phyloP scores from a whole-genome alignment of 192 early-diverging fungal species.

The Chytriomyces confervae region DNA sequence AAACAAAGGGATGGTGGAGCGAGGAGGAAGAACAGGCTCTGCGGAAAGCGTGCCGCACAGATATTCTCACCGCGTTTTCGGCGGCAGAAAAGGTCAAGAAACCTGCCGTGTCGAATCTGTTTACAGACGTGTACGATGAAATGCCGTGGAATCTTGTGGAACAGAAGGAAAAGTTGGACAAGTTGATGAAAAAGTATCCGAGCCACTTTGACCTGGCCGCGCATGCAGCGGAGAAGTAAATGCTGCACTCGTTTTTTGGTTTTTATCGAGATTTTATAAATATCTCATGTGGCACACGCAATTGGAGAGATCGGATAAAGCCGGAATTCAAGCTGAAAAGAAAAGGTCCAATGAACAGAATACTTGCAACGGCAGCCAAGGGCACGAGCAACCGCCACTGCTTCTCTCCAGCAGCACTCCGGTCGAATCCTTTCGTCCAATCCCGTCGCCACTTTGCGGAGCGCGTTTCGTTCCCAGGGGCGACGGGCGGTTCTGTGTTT shows the following conservation, averaged over 20 bases:
- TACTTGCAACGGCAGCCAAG: too few relatives aligned
- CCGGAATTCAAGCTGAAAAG: too few relatives aligned
- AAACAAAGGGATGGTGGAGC: constrained; percentile 84
- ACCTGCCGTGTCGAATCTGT: constrained; percentile 81
- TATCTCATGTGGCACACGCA: too few relatives aligned
- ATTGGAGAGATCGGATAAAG: too few relatives aligned
- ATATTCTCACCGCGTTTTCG: constrained; percentile 82
- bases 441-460: neutral
- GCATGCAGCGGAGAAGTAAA: neutral
- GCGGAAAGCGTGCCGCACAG: constrained; percentile 65
- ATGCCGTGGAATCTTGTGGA: constrained; percentile 75
- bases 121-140: constrained; percentile 93
- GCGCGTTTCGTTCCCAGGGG: constrained; percentile 54
- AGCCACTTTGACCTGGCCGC: constrained; percentile 18
- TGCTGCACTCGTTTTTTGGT: too few relatives aligned
- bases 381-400: too few relatives aligned
- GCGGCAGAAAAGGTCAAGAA: constrained; percentile 88
- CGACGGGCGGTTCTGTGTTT: constrained; percentile 49
- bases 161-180: constrained; percentile 80
- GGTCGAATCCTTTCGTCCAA: too few relatives aligned
- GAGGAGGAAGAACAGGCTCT: constrained; percentile 70
- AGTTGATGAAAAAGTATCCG: constrained; percentile 68
- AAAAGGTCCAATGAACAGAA: too few relatives aligned
- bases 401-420: too few relatives aligned
- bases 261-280: too few relatives aligned